These are phyloP conservation scores for Camellia lanceoleosa DNA, from an alignment of 148 eudicot genomes.

Conservation along the genomic window DNA sequence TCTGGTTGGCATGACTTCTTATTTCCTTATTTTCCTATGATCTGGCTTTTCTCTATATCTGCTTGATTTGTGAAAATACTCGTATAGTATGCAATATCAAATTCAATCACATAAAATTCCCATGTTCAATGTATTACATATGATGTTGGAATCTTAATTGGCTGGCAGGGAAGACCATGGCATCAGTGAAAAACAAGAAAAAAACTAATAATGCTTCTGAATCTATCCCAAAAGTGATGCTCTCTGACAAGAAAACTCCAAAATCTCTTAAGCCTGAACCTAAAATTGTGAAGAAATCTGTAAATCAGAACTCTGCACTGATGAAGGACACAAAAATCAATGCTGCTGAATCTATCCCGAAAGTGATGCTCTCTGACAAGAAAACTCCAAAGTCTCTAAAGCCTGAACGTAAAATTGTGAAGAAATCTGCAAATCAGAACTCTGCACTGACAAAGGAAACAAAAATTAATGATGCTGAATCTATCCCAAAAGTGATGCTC, in stretches of 20 bases:
- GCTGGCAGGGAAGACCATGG: conserved; percentile 20
- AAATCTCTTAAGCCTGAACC: conserved; percentile 30
- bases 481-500: not conserved
- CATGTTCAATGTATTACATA: not conserved
- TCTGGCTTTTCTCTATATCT: not conserved
- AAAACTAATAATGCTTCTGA: conserved; percentile 20
- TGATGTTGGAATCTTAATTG: conserved; percentile 2
- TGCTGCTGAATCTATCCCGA: conserved; percentile 25
- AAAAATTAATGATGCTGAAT: conserved; percentile 8
- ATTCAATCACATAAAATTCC: too few relatives aligned
- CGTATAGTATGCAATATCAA: too few relatives aligned
- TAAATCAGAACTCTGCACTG: conserved; percentile 17
- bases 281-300: conserved; percentile 27
- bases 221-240: conserved; percentile 9
- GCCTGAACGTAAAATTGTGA: conserved; percentile 27
- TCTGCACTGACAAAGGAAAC: conserved; percentile 20
- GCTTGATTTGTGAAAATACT: not conserved
- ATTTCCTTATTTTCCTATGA: not conserved
- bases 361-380: conserved; percentile 10
- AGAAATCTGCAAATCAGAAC: conserved; percentile 20
- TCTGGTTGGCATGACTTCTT: not conserved
- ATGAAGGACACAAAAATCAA: conserved; percentile 7
- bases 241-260: conserved; percentile 26
- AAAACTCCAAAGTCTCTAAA: conserved; percentile 32
- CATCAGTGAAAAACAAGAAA: conserved; percentile 15